Conservation (phyloP, 805 yeast genomes). For the Spencermartinsiella europaea region DNA sequence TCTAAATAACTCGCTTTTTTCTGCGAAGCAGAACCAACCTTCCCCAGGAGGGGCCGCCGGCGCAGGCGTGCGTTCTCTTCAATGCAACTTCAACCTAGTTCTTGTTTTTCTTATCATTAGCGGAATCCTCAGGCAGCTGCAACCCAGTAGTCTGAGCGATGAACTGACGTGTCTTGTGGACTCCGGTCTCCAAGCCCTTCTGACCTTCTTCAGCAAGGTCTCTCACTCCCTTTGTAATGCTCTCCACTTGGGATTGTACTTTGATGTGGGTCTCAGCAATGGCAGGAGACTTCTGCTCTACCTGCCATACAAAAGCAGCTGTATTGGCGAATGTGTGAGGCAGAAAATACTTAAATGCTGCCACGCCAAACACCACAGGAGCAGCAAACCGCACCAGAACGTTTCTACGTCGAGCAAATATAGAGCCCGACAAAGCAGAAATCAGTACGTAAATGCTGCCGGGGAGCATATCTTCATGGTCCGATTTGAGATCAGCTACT, state of each 20-base stretch:
- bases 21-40: too few relatives aligned
- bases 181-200: conserved; percentile 35
- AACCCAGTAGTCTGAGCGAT: conserved; percentile 61
- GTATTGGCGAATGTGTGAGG: conserved; percentile 70
- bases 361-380: conserved; percentile 58
- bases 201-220: conserved; percentile 37
- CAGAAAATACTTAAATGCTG: conserved; percentile 61
- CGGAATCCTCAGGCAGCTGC: conserved; percentile 50
- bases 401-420: conserved; percentile 64
- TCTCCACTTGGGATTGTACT: conserved; percentile 43
- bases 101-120: conserved; percentile 32
- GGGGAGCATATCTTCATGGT: conserved; percentile 65
- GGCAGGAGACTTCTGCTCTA: conserved; percentile 59
- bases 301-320: conserved; percentile 48
- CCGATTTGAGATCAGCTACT: conserved; percentile 56
- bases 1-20: too few relatives aligned
- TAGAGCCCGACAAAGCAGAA: conserved; percentile 67
- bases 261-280: conserved; percentile 58
- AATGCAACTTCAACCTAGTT: conserved; percentile 9
- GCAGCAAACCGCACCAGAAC: conserved; percentile 47
- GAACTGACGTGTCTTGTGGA: conserved; percentile 38
- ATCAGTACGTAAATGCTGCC: conserved; percentile 62
- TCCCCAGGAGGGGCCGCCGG: too few relatives aligned
- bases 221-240: conserved; percentile 42
- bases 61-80: too few relatives aligned